Evolutionary conservation across 1,139 yeast species (phyloP).

Genomic region (Saccharomycopsis hybrid): DNA sequence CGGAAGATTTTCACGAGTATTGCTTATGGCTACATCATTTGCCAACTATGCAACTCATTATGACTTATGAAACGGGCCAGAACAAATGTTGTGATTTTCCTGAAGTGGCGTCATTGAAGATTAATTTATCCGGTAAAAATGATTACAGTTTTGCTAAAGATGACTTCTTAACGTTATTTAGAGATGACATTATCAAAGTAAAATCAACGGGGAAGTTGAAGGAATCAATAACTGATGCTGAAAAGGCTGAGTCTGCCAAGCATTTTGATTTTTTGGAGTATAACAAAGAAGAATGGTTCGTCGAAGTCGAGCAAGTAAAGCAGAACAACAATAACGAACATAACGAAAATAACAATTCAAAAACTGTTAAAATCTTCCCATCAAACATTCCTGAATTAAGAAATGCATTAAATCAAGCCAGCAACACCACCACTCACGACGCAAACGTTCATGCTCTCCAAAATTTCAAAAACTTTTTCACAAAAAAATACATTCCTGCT

Average conservation of each 20-base stretch:
- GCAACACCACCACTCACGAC: background rate
- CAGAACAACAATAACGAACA: too few species aligned
- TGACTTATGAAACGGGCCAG: too few species aligned
- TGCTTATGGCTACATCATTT: too few species aligned
- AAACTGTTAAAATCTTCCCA: background rate
- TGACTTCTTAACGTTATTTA: background rate
- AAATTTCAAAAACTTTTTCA: background rate
- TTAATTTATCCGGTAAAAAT: background rate
- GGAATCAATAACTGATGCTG: too few species aligned
- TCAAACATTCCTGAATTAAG: background rate
- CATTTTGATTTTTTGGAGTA: too few species aligned
- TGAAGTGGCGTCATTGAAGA: background rate
- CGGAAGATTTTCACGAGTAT: background rate
- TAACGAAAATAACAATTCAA: too few species aligned
- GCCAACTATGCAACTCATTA: conserved; percentile 3
- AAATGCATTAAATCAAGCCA: background rate
- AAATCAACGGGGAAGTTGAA: background rate
- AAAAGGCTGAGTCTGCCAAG: too few species aligned
- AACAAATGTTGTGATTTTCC: too few species aligned
- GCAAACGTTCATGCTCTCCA: background rate
- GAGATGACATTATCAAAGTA: background rate
- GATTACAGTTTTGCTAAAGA: background rate
- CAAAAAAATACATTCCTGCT: background rate
- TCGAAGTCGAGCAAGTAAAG: too few species aligned
- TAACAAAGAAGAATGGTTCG: too few species aligned